A percentile compares a stretch with the other conserved stretches of the same genome.
Conservation (phyloP, 73 alveolate genomes). For the Paramecium biaurelia region DNA sequence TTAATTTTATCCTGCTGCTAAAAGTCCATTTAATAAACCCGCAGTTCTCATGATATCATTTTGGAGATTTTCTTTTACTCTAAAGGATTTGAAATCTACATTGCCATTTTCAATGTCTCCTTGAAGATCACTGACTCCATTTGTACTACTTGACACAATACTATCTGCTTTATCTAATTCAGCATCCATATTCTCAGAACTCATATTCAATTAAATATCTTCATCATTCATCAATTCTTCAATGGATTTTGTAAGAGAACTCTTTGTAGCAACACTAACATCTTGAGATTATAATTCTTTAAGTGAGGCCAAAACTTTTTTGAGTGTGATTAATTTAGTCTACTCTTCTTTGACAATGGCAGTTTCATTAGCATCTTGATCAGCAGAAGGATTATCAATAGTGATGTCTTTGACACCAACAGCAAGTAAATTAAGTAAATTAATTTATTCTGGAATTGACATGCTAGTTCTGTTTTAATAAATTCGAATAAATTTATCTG, state of each 20-base stretch:
- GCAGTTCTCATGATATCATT: conserved; percentile 10
- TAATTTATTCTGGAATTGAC: background rate
- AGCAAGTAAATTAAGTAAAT: background rate
- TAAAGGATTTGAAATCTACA: background rate
- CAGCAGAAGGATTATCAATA: background rate
- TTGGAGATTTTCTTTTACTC: background rate
- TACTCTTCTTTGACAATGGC: background rate
- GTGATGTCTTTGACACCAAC: background rate
- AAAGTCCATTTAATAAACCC: background rate
- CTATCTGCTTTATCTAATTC: background rate
- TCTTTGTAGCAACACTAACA: background rate
- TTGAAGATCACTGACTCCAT: background rate
- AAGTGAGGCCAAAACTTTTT: background rate
- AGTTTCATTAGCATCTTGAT: background rate
- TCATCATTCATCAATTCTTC: conserved; percentile 12
- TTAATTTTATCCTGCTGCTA: background rate
- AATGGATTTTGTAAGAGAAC: background rate
- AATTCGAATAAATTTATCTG: background rate
- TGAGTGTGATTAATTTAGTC: background rate
- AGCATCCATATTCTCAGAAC: background rate
- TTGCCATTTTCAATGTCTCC: background rate
- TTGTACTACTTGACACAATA: background rate
- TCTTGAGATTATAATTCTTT: background rate
- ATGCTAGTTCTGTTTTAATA: background rate
- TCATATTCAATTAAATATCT: background rate